A percentile compares a stretch with the other conserved stretches of the same genome.
These are phyloP conservation scores for Artemisia argyi DNA, from an alignment of 129 eudicot species.

Conservation along the genomic window DNA sequence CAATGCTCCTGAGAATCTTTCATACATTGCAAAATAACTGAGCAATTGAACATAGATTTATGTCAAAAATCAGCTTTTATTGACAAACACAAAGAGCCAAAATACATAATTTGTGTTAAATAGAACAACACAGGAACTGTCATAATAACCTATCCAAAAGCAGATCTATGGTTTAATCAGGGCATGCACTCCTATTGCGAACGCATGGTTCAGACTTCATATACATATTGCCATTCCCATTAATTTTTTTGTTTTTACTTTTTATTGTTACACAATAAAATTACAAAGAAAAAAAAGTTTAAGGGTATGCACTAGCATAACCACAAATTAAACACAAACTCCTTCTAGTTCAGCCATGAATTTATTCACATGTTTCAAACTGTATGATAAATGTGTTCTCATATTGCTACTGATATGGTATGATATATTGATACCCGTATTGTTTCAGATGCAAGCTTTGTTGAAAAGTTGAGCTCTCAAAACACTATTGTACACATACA, in stretches of 20 bases:
- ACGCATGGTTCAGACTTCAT: too few relatives aligned
- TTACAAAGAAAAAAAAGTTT: too few relatives aligned
- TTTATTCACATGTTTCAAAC: not conserved
- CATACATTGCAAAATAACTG: constrained; percentile 17
- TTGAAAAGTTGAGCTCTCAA: constrained; percentile 3
- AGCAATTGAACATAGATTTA: constrained; percentile 3
- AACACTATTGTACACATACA: constrained; percentile 7
- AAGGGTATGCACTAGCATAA: not conserved
- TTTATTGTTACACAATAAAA: too few relatives aligned
- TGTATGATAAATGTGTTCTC: not conserved
- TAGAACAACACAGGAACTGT: too few relatives aligned
- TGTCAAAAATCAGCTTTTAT: constrained; percentile 15
- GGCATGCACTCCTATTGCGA: too few relatives aligned
- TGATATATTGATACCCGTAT: not conserved
- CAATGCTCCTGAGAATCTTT: constrained; percentile 3
- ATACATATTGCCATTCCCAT: too few relatives aligned
- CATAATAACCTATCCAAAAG: too few relatives aligned
- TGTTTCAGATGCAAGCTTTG: constrained; percentile 6
- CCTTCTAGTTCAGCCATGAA: not conserved
- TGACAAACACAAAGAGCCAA: not conserved
- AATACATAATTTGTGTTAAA: not conserved
- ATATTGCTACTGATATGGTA: not conserved
- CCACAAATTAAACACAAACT: not conserved
- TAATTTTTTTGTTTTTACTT: too few relatives aligned
- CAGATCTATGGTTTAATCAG: too few relatives aligned